Base-by-base conservation (phyloP, 2,329 filamentous ascomycete species). In the Aspergillus brunneoviolaceus region DNA sequence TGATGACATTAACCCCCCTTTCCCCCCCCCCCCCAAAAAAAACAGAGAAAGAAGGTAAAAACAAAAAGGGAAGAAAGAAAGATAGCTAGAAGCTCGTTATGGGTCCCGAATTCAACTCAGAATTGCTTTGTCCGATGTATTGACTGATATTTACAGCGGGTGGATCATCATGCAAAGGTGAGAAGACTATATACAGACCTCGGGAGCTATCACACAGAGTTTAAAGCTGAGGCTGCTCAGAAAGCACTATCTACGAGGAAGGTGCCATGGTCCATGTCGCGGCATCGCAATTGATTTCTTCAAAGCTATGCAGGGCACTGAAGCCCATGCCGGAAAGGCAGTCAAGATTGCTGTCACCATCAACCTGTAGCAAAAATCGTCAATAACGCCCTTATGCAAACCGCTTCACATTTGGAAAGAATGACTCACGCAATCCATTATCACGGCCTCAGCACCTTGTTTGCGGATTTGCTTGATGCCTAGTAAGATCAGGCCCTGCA, bases 381-480 rank as follows among this genome's bases (percentile, higher is more conserved):
- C 57, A 58, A 10, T 35, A 27, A 51, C 11, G 3, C 25, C 14
- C 29, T 5, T 5, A 16, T 19, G 42, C n/a, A 35, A 5, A 49
- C 27, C 16, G 14, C 16, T 33, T 27, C 11, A 6, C 31, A n/a
- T n/a, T 11, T 12, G 54, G 53, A 35, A 23, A 19, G 48, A 58
- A 27, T 29, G 52, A 82, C 88, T 81, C 78, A 95, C 91, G 85
- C 90, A 93, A 73, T 92, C 91, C 60, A 96, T 76, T 51, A 96
- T 80, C 55, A 89, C 90, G 60, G 87, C 87, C 64, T 85, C 84
- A 55, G 89, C 87, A 62, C 89, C 90, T 71, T 93, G 86, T 67
- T 85, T 85, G 75, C 93, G 94, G 74, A 92, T 90, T 76, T 95
- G 91, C 59, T 90, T 85, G 69, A 95, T 87, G 0, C 90, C 91